Evolutionary conservation across 1,284 basidiomycete species (phyloP).

Genomic region (Gomphus bonarii): DNA sequence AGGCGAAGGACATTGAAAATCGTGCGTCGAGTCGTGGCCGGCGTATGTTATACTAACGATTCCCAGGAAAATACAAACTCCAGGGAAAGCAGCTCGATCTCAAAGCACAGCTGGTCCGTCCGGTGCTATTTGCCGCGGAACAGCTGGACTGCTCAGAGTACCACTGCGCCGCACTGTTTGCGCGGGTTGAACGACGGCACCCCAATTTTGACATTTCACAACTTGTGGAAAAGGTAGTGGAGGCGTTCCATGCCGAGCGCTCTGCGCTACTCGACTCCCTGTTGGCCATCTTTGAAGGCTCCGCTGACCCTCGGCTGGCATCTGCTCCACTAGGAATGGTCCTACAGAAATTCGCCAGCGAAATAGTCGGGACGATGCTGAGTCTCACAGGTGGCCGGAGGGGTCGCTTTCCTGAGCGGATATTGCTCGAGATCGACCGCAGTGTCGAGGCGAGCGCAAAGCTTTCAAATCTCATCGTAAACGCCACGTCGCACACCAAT

Average conservation of each 20-base stretch:
- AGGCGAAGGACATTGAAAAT: conserved; percentile 62
- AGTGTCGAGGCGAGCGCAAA: conserved; percentile 40
- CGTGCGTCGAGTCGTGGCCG: conserved; percentile 33
- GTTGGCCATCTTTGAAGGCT: conserved; percentile 33
- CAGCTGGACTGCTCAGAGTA: conserved; percentile 72
- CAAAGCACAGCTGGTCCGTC: conserved; percentile 65
- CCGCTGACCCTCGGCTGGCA: not conserved
- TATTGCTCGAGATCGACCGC: conserved; percentile 55
- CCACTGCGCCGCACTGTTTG: conserved; percentile 59
- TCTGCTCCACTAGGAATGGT: conserved; percentile 14
- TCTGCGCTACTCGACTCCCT: conserved; percentile 60
- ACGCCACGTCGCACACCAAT: conserved; percentile 51
- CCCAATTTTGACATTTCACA: conserved; percentile 49
- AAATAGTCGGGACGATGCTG: conserved; percentile 10
- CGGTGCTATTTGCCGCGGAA: conserved; percentile 64
- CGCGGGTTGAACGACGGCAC: conserved; percentile 48
- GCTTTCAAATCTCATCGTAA: conserved; percentile 46
- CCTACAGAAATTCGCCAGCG: conserved; percentile 16
- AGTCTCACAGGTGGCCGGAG: not conserved
- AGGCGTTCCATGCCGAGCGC: conserved; percentile 57
- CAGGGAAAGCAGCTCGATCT: conserved; percentile 51
- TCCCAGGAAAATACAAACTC: conserved; percentile 48
- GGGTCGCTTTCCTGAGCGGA: conserved; percentile 33
- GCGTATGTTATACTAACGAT: conserved; percentile 4
- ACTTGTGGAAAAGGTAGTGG: conserved; percentile 52